Percentiles rank a stretch among this genome's conserved stretches.
phyloP scores from a whole-genome alignment of 1,284 basidiomycete genomes.

The Amylostereum areolatum region DNA sequence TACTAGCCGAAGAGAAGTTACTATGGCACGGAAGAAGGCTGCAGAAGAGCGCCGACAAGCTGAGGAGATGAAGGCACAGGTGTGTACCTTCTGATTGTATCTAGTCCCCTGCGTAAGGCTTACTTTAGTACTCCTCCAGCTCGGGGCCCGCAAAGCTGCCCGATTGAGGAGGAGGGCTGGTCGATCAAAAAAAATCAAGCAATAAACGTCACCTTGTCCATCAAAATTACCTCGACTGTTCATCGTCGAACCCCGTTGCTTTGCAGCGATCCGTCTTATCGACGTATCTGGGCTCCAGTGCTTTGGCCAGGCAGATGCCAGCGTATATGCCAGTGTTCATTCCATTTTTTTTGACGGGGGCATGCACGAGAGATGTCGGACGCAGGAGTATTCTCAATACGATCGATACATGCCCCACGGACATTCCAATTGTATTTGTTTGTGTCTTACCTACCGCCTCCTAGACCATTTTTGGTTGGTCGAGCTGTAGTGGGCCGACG shows the following conservation, averaged over 20 bases:
- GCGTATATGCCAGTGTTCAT: too few species aligned
- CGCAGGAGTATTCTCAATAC: too few species aligned
- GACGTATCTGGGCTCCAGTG: too few species aligned
- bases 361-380: too few species aligned
- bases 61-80: conserved; percentile 70
- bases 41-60: conserved; percentile 64
- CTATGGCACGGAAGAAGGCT: conserved; percentile 60
- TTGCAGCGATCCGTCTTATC: too few species aligned
- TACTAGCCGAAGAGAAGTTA: conserved; percentile 58
- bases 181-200: conserved; percentile 72
- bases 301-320: too few species aligned
- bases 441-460: too few species aligned
- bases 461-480: too few species aligned
- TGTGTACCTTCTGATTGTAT: conserved; percentile 23
- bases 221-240: background rate
- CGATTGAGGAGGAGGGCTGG: conserved; percentile 65
- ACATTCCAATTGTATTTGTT: too few species aligned
- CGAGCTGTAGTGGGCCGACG: too few species aligned
- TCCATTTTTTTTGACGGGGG: too few species aligned
- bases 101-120: conserved; percentile 1
- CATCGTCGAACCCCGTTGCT: background rate
- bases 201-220: conserved; percentile 28
- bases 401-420: too few species aligned
- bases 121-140: conserved; percentile 33
- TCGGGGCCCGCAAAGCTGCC: conserved; percentile 73